phyloP scores from a whole-genome alignment of 345 rosid species.

The Lumnitzera racemosa region DNA sequence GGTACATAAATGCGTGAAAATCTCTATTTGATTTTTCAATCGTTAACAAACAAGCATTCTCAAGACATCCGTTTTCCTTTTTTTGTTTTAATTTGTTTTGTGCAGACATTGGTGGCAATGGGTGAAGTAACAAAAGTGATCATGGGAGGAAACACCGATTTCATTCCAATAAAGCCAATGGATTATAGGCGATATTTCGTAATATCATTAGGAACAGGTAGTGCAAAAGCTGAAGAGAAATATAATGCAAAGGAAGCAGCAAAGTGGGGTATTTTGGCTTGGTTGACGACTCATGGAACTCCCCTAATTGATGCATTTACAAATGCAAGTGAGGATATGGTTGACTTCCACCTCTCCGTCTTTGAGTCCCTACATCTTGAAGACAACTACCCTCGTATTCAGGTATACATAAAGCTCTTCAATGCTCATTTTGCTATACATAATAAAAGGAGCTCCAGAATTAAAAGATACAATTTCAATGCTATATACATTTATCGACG shows the following conservation, averaged over 20 bases:
- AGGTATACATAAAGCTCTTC: slow-evolving; percentile 4
- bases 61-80: background rate
- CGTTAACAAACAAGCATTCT: background rate
- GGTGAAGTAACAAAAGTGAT: slow-evolving; percentile 18
- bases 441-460: no score
- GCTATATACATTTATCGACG: no score
- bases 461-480: no score
- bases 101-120: slow-evolving; percentile 17
- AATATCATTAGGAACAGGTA: slow-evolving; percentile 24
- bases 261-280: slow-evolving; percentile 25
- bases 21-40: no score
- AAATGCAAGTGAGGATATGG: slow-evolving; percentile 22
- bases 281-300: slow-evolving; percentile 14
- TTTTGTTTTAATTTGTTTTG: background rate
- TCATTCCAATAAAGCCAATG: slow-evolving; percentile 9
- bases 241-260: slow-evolving; percentile 18
- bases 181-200: slow-evolving; percentile 14
- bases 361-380: slow-evolving; percentile 18
- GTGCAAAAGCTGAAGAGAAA: slow-evolving; percentile 7
- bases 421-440: no score
- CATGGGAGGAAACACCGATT: slow-evolving; percentile 6
- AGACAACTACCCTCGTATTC: slow-evolving; percentile 20
- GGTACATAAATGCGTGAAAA: slow-evolving; percentile 1
- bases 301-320: slow-evolving; percentile 19
- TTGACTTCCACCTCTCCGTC: slow-evolving; percentile 19